phyloP scores from a whole-genome alignment of 2,329 filamentous ascomycete species.

The Trematosphaeria pertusa region DNA sequence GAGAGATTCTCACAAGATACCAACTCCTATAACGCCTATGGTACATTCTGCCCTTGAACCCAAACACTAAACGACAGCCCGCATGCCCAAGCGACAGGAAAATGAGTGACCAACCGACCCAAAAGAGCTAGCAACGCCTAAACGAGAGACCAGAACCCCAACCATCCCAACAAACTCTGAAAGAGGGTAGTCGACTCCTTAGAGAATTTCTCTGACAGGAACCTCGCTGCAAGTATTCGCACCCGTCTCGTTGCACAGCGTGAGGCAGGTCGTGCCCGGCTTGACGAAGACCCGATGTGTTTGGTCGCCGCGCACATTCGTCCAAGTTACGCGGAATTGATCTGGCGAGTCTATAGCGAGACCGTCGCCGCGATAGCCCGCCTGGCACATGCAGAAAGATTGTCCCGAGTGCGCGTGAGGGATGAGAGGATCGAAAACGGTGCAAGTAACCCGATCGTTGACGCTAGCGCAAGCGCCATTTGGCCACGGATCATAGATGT shows the following conservation, averaged over 20 bases:
- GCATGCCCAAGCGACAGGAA: too few species aligned
- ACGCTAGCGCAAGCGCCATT: background rate
- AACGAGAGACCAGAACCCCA: too few species aligned
- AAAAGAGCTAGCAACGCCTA: too few species aligned
- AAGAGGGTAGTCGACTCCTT: too few species aligned
- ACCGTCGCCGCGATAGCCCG: background rate
- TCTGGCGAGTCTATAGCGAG: background rate
- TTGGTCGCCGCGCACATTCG: background rate
- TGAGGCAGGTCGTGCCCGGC: background rate
- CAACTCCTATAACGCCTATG: too few species aligned
- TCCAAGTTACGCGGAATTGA: background rate
- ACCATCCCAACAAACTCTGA: too few species aligned
- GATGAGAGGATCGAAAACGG: background rate
- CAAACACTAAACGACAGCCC: too few species aligned
- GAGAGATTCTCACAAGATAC: too few species aligned
- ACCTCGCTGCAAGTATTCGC: background rate
- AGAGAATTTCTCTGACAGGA: background rate
- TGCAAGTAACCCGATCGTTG: background rate
- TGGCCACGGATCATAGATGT: background rate
- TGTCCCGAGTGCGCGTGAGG: background rate
- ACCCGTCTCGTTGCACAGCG: background rate
- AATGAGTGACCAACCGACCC: too few species aligned
- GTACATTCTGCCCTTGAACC: too few species aligned
- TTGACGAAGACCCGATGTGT: background rate
- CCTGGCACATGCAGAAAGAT: conserved; percentile 1